Conservation (phyloP, 257 asterid species). For the Osmanthus fragrans region DNA sequence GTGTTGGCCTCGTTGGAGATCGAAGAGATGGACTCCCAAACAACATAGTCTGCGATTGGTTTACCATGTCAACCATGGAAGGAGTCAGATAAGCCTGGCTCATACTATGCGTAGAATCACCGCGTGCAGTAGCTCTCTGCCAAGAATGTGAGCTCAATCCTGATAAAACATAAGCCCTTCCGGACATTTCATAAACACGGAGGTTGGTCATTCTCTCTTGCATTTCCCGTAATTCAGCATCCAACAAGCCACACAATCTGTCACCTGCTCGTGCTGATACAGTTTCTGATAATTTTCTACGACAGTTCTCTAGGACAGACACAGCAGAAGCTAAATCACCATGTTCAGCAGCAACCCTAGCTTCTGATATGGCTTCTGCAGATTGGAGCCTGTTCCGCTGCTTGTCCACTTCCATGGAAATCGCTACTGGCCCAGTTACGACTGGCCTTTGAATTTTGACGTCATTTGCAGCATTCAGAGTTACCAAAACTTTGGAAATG, state of each 20-base stretch:
- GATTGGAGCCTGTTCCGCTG: slow-evolving; percentile 67
- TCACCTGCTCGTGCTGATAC: slow-evolving; percentile 69
- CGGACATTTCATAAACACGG: slow-evolving; percentile 67
- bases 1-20: slow-evolving; percentile 38
- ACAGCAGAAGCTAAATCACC: slow-evolving; percentile 64
- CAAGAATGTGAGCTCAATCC: slow-evolving; percentile 94
- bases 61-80: slow-evolving; percentile 92
- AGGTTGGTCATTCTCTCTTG: slow-evolving; percentile 82
- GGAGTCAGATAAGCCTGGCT: slow-evolving; percentile 89
- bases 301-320: slow-evolving; percentile 52
- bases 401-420: slow-evolving; percentile 80
- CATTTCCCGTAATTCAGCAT: slow-evolving; percentile 79
- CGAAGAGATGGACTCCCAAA: slow-evolving; percentile 45
- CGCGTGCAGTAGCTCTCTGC: slow-evolving; percentile 96
- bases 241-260: slow-evolving; percentile 52
- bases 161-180: slow-evolving; percentile 86
- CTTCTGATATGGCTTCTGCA: slow-evolving; percentile 81
- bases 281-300: slow-evolving; percentile 45
- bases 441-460: slow-evolving; percentile 60
- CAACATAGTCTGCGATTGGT: slow-evolving; percentile 68
- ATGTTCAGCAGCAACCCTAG: slow-evolving; percentile 69
- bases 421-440: slow-evolving; percentile 28
- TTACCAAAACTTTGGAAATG: slow-evolving; percentile 34
- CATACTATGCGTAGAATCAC: slow-evolving; percentile 71
- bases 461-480: slow-evolving; percentile 35